Percentiles rank a stretch among this genome's conserved stretches.
Conservation (phyloP, 2,329 filamentous ascomycete species). For the Elsinoe batatas region DNA sequence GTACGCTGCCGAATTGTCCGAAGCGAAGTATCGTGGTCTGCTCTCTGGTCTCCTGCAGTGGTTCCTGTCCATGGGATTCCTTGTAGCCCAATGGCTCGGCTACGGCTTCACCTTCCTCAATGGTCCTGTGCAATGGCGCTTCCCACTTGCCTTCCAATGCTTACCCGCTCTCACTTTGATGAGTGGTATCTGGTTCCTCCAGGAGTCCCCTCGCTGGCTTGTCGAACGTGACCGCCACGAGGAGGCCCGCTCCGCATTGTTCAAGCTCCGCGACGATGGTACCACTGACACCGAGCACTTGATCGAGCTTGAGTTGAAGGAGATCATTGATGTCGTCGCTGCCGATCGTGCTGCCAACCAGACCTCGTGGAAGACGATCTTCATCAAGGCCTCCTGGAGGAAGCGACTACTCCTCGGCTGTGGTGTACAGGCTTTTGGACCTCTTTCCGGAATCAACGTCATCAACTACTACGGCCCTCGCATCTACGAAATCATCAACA, state of each 20-base stretch:
- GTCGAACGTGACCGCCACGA: conserved; percentile 22
- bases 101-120: conserved; percentile 28
- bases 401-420: conserved; percentile 16
- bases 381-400: conserved; percentile 49
- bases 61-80: conserved; percentile 31
- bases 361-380: conserved; percentile 47
- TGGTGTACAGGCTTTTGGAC: conserved; percentile 16
- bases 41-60: conserved; percentile 26
- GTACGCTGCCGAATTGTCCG: conserved; percentile 28
- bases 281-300: conserved; percentile 19
- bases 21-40: conserved; percentile 25
- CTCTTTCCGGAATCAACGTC: conserved; percentile 16
- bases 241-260: conserved; percentile 25
- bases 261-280: conserved; percentile 26
- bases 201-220: conserved; percentile 36
- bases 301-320: conserved; percentile 37
- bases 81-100: conserved; percentile 31
- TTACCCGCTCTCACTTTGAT: conserved; percentile 35
- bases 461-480: conserved; percentile 18
- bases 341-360: conserved; percentile 47
- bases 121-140: conserved; percentile 21
- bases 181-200: conserved; percentile 33
- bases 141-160: conserved; percentile 31
- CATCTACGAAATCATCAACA: conserved; percentile 18
- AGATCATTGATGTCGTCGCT: conserved; percentile 48